Percentiles rank a stretch among this genome's conserved stretches.
These are phyloP conservation scores for Yarrowia bubula DNA, from an alignment of 805 yeast species.

Conservation along the genomic window DNA sequence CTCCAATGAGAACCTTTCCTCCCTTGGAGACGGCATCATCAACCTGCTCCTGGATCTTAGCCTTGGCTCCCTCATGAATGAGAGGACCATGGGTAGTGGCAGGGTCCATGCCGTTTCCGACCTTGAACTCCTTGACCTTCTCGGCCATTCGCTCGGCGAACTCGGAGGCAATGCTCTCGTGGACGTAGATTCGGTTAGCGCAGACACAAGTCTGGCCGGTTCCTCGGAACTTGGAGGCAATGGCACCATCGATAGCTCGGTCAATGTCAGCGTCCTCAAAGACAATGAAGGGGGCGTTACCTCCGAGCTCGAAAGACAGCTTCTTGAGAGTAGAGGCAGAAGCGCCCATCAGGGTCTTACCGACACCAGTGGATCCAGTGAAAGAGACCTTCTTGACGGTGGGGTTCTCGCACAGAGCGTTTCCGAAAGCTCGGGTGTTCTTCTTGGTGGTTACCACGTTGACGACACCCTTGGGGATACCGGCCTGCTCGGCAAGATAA, in stretches of 20 bases:
- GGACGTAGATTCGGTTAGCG: conserved; percentile 70
- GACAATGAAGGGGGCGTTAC: conserved; percentile 76
- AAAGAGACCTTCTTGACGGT: conserved; percentile 65
- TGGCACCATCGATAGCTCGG: conserved; percentile 62
- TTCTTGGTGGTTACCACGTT: conserved; percentile 54
- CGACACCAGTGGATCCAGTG: conserved; percentile 77
- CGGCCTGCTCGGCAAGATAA: conserved; percentile 59
- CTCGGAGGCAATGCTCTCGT: conserved; percentile 60
- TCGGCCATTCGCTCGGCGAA: conserved; percentile 52
- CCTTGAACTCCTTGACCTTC: conserved; percentile 46
- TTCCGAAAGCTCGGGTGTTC: conserved; percentile 47
- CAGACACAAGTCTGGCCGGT: conserved; percentile 83
- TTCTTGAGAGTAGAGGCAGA: conserved; percentile 62
- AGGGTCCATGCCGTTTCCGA: conserved; percentile 62
- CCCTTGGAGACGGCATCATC: conserved; percentile 65
- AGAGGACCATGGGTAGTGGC: conserved; percentile 75
- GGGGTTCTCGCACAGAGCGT: conserved; percentile 54
- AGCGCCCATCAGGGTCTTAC: conserved; percentile 63
- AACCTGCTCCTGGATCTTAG: conserved; percentile 60
- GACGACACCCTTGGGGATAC: conserved; percentile 66
- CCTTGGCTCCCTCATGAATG: conserved; percentile 60
- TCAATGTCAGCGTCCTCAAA: conserved; percentile 71
- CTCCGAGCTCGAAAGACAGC: conserved; percentile 72
- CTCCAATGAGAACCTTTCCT: conserved; percentile 64
- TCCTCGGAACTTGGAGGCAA: conserved; percentile 68